Base-by-base conservation (phyloP, 2,329 filamentous ascomycete species). In the Eutypella sp. region DNA sequence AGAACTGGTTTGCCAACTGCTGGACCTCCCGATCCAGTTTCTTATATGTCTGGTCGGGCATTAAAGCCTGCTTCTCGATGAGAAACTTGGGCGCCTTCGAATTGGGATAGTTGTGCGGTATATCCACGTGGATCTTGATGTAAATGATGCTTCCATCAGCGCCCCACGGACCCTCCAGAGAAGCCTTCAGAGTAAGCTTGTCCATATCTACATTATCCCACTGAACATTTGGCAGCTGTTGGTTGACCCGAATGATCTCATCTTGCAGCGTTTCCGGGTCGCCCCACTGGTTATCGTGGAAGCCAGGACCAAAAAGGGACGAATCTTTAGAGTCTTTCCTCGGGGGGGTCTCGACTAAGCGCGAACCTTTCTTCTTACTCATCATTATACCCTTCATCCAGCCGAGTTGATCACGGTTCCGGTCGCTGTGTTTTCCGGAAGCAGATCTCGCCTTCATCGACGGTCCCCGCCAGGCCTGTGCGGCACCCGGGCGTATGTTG, bases 361-460 rank as follows among this genome's bases (percentile, higher is more conserved):
- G 68, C 1, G 68, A 60, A 1, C n/a, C 18, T 52, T 76, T 79
- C 45, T 73, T 69, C 61, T 76, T 81, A 41, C 73, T 81, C 69
- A 84, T 81, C 25, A 76, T 82, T 48, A 85, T 81, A 5, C 82
- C 81, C 57, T 80, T 83, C 78, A 85, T 84, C 82, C 82, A 85
- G 13, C 78, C 79, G 45, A 85, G 81, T 51, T 84, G 81, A 19
- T 76, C 73, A 40, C 76, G 70, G 46, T 69, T 76, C 31, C 71
- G 68, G 47, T 79, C 73, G 22, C 64, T 45, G 16, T 68, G 58
- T 42, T 68, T 74, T 15, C 63, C 63, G 5, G 65, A 60, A 2
- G 64, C 59, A 19, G 69, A 68, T 46, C 75, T 78, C 20, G 75
- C 75, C 56, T 78, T 81, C 78, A 82, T 82, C 2, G 78, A 78